Base-by-base conservation (phyloP, 2,329 filamentous ascomycete genomes). In the Aspergillus glaucus region DNA sequence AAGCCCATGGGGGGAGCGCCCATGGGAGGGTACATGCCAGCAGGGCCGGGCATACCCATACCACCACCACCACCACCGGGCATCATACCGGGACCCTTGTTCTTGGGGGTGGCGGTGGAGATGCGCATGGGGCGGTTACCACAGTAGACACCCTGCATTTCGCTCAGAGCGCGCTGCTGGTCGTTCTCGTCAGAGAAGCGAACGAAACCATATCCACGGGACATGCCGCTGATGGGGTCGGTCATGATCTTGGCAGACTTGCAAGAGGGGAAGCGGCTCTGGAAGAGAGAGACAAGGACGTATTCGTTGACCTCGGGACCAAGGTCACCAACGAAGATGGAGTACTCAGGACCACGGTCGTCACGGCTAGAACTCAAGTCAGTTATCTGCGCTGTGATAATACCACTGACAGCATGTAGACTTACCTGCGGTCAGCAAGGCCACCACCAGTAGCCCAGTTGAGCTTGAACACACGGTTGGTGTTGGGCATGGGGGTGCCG, bases 231-330 rank as follows among this genome's bases (percentile, higher is more conserved):
- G 74, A 97, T 93, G 53, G 93, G 92, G 65, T 98, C 93, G 52
- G 92, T 95, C 93, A 98, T 98, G 74, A 98, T 98, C 81, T 98
- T 98, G 65, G 93, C 93, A 34, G 90, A 95, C 79, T 97, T 97
- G 87, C 92, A 97, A 7, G 90, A 95, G 0, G 87, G 87, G 79
- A 95, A 98, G 53, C 92, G 89, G 65, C 85, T 86, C 75, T 97
- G 92, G 81, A 98, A 98, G 45, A 98, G 85, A 22, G 91, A 95
- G 47, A 97, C 92, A 51, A 98, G 79, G 50, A 97, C 92, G 65
- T 95, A 97, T 76, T 98, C 93, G 72, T 96, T 98, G 61, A 98
- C 93, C 73, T 98, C 93, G 6, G 94, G 93, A 53, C 93, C 93
- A 55, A 98, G 85, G 66, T 98, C 93, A 58, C 93, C 93, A 50